Base-by-base conservation (phyloP, 352 stramenopile species). In the Pythium myriotylum region DNA sequence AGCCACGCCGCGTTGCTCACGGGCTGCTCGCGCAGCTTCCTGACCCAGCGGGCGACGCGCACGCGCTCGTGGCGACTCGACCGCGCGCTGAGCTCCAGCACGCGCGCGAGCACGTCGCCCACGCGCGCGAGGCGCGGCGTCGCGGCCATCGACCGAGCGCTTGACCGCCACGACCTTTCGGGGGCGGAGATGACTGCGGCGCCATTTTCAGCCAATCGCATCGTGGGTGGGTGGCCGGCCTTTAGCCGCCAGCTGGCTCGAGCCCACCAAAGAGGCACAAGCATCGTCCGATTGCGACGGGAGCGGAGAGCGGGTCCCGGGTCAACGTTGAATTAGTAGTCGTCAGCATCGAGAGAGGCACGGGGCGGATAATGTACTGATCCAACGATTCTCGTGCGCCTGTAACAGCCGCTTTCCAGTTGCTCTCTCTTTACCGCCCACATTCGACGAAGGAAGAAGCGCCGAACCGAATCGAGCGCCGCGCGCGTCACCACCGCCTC, bases 61-160 rank as follows among this genome's bases (percentile, higher is more conserved):
- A 89, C 86, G 22, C 80, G 74, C 66, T 87, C 68, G 59, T 89
- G 78, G n/a, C 84, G 84, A 50, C 17, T 72, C 17, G 54, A 50
- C 3, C 24, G 59, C 8, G 46, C 47, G 39, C 66, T 81, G 14
- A 88, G 67, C 29, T 74, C 75, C 23, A 77, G 71, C n/a, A 83
- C 69, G n/a, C 52, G 67, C 39, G 64, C 57, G 0, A 91, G 62
- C 19, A 70, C 65, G 6, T 74, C 55, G 9, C 70, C 67, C 13
- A 88, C 47, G 6, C 67, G 43, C 13, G 81, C 64, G 23, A 65
- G 45, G 17, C 63, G 63, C 56, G 32, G 63, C 49, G 39, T 19
- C 29, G 37, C 50, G n/a, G 23, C 17, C 37, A 43, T 43, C 7
- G 33, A 14, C 33, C 8, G 33, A 40, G 8, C 14, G 33, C 33